Base-by-base conservation (phyloP, 176 grass and related monocot genomes). In the Ensete ventricosum region DNA sequence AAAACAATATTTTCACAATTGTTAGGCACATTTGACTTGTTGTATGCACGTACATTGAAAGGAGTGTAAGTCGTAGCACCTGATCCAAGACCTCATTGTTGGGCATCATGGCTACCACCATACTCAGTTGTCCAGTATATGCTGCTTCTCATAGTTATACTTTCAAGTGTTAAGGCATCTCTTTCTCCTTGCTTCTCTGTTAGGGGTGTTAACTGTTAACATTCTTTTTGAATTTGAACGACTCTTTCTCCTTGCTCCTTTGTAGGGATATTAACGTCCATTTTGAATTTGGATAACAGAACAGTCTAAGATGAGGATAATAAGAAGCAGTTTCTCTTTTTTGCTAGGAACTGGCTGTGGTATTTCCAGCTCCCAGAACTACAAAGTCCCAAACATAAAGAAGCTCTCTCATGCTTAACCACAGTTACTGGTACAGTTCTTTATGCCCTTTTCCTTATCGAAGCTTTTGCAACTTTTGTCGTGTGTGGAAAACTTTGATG, bases 301-400 rank as follows among this genome's bases (percentile, higher is more conserved):
- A 19, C 54, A 71, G 14, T 68, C 19, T 63, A 17, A 53, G 20
- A 92, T 86, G 86, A 78, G 86, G 11, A 55, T 92, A 50, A 80
- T 92, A 71, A 85, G 52, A 55, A 53, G 80, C 51, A 84, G 83
- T 65, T 84, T 86, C 52, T 43, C 77, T 14, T 84, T 88, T 72
- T 66, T 92, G 27, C 34, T 87, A 9, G 89, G 86, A 79, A 64
- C 78, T 71, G 89, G 71, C 27, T 86, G 65, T 21, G 81, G 83
- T 26, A 69, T 88, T n/a, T 82, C 80, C 22, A 71, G 83, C 53
- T 81, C 83, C 9, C 81, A 88, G 54, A 92, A 88, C 50, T 88
- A 88, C 52, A 84, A 79, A 17, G 75, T 92, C 17, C 86, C 83
- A 11, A 81, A 88, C 80, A 71, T 92, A 19, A 88, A 92, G 58